Conservation (phyloP, 345 rosid genomes). For the Eucalyptus camaldulensis region DNA sequence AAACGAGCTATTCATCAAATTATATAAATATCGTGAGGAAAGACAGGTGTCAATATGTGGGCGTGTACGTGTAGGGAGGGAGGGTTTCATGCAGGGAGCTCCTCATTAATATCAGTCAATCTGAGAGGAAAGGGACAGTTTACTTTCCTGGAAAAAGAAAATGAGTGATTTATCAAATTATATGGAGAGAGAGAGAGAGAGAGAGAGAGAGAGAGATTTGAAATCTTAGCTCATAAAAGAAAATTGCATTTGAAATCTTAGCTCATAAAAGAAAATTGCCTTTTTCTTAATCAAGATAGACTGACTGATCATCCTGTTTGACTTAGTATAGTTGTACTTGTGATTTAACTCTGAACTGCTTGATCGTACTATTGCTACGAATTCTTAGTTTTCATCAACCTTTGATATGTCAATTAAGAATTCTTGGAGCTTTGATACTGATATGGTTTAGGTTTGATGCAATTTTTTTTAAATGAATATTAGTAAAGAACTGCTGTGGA, state of each 20-base stretch:
- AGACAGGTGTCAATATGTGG: neutral
- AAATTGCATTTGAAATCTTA: neutral
- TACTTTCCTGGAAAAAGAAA: neutral
- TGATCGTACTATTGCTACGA: neutral
- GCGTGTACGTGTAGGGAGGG: rapidly evolving
- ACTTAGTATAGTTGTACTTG: neutral
- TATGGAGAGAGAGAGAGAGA: neutral
- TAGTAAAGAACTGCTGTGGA: neutral
- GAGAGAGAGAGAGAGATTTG: neutral
- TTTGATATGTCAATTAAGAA: neutral
- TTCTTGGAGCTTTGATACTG: neutral
- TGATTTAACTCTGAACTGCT: neutral
- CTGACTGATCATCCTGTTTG: neutral
- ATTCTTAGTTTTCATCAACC: neutral
- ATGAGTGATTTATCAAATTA: neutral
- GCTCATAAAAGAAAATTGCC: neutral
- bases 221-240: neutral
- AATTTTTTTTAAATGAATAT: neutral
- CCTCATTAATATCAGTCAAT: neutral
- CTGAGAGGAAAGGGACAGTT: neutral
- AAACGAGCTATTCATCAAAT: neutral
- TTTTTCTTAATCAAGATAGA: neutral
- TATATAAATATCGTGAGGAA: neutral
- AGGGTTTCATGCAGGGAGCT: neutral
- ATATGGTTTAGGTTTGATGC: neutral